Conservation (phyloP, 352 stramenopile genomes). For the Phytophthora ramorum region DNA sequence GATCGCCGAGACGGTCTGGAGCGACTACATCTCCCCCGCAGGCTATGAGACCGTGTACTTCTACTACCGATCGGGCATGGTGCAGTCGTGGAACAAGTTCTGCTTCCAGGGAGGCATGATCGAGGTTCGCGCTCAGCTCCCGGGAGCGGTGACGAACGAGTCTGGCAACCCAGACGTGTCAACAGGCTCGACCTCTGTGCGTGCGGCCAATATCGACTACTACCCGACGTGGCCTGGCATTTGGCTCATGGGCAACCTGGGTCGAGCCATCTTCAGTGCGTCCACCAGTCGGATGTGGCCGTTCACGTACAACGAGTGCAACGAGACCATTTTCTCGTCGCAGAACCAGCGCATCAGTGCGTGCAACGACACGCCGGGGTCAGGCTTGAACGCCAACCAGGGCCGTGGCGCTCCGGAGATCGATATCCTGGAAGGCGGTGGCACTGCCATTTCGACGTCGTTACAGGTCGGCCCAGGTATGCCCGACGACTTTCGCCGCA, state of each 20-base stretch:
- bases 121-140: slow-evolving; percentile 86
- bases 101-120: slow-evolving; percentile 92
- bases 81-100: slow-evolving; percentile 94
- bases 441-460: slow-evolving; percentile 85
- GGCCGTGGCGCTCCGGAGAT: slow-evolving; percentile 95
- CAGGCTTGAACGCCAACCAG: slow-evolving; percentile 86
- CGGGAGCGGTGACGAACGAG: slow-evolving; percentile 66
- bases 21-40: slow-evolving; percentile 64
- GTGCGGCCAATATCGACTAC: slow-evolving; percentile 29
- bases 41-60: slow-evolving; percentile 55
- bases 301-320: slow-evolving; percentile 94
- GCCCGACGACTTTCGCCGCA: slow-evolving; percentile 57
- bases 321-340: slow-evolving; percentile 58
- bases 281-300: slow-evolving; percentile 95
- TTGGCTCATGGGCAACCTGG: slow-evolving; percentile 96
- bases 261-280: slow-evolving; percentile 92
- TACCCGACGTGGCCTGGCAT: slow-evolving; percentile 93
- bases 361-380: slow-evolving; percentile 92
- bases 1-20: slow-evolving; percentile 66
- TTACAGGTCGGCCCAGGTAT: slow-evolving; percentile 89
- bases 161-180: slow-evolving; percentile 56
- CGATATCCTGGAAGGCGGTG: slow-evolving; percentile 92
- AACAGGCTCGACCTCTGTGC: slow-evolving; percentile 25
- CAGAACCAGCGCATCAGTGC: slow-evolving; percentile 79
- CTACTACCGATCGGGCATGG: slow-evolving; percentile 72